Base-by-base conservation (phyloP, 495 filamentous ascomycete species). In the Amorphotheca resinae region DNA sequence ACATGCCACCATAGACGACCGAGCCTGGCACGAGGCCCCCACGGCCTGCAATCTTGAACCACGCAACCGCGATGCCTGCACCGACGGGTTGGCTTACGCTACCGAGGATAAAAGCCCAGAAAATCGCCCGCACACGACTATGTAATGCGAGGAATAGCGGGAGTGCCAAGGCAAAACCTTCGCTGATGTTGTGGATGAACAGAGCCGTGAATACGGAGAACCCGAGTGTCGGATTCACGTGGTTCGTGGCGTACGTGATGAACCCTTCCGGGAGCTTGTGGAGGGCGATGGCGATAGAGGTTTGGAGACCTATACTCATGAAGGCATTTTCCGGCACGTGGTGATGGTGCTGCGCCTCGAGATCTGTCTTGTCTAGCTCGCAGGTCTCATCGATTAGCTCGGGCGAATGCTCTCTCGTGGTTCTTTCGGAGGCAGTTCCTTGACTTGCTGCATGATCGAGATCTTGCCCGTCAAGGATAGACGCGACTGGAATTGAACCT, bases 231-330 rank as follows among this genome's bases (percentile, higher is more conserved):
- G 91, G 87, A 54, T 82, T 95, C 22, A 86, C 93, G 49, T 98
- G 93, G 61, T 96, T 98, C 9, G 91, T 95, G 7, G 91, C 89
- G 59, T 91, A 98, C 22, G 93, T 98, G 44, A 98, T 95, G 63
- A 98, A 96, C 21, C 91, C 91, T 62, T 98, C 91, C 3, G 93
- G 91, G 15, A 95, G 79, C 58, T 98, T 98, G 65, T 98, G 91
- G 1, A 98, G 65, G 7, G 91, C 86, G 54, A 98, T 96, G 33
- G 91, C 93, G 38, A 94, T 76, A 7, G 82, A 84, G 0, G 89
- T 95, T 60, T 96, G 91, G 4, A 95, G 71, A 11, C 89, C 87
- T 43, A 96, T 89, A 34, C 82, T 83, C 35, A 96, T 68, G 57
- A 94, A 96, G 17, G 84, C 84, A 61, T 98, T 98, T 39, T 82